phyloP scores from a whole-genome alignment of 2,329 filamentous ascomycete species.

The Diaporthe sp. region DNA sequence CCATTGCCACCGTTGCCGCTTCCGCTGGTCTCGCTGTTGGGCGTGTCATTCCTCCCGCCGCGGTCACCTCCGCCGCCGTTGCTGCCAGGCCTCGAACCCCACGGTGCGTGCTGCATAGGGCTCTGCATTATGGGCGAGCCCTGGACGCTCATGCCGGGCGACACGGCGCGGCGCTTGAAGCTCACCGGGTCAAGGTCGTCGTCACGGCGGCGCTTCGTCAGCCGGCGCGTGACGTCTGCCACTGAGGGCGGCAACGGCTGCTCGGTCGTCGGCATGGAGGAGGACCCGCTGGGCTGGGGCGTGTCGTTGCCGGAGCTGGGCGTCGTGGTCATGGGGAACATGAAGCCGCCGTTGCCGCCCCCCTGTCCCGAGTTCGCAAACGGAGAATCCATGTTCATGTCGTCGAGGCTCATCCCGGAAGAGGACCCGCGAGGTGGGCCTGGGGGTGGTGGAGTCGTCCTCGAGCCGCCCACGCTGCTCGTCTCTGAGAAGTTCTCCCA shows the following conservation, averaged over 20 bases:
- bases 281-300: constrained; percentile 51
- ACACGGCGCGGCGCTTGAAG: constrained; percentile 93
- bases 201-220: constrained; percentile 84
- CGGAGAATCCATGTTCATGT: constrained; percentile 81
- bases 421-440: constrained; percentile 70
- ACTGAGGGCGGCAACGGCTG: constrained; percentile 68
- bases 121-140: constrained; percentile 92
- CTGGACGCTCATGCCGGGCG: constrained; percentile 89
- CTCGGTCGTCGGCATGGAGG: constrained; percentile 45
- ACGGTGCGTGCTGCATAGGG: constrained; percentile 79
- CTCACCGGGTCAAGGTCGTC: constrained; percentile 90
- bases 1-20: constrained; percentile 55
- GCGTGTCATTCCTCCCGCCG: constrained; percentile 65
- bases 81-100: constrained; percentile 75
- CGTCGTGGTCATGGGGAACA: constrained; percentile 49
- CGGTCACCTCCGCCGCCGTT: constrained; percentile 57
- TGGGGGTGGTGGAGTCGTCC: constrained; percentile 74
- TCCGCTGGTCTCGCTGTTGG: constrained; percentile 54
- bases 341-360: constrained; percentile 44
- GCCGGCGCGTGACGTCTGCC: constrained; percentile 80
- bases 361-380: constrained; percentile 48
- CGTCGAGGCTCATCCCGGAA: constrained; percentile 74
- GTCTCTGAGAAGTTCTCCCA: constrained; percentile 86
- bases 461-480: constrained; percentile 61
- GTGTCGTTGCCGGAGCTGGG: constrained; percentile 54